Base-by-base conservation (phyloP, 2,329 filamentous ascomycete genomes). In the Tolypocladium endophyticum region DNA sequence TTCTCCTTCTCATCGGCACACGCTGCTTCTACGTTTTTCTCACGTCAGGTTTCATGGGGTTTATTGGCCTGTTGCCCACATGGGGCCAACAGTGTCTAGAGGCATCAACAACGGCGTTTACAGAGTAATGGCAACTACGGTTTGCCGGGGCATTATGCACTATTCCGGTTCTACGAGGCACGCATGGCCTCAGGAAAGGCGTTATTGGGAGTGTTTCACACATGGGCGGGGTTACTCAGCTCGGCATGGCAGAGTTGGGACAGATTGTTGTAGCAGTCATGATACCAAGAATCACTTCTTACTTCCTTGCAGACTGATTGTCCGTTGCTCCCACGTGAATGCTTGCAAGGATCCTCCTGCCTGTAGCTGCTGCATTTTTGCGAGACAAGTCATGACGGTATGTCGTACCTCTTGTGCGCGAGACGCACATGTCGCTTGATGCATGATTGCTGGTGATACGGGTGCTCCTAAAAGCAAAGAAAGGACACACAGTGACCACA, bases 311-410 rank as follows among this genome's bases (percentile, higher is more conserved):
- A 58, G 43, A 20, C 25, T 7, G 30, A 33, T 36, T n/a, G 16
- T 18, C 39, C 20, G 20, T 9, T 1, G 9, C 53, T 25, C 25
- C 53, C 53, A 39, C 20, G 36, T 28, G 38, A 20, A 39, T 39
- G 36, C 54, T 41, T 56, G 36, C 54, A 23, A 23, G 50, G 30
- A n/a, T 53, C 50, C 23, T 41, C 11, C 35, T 36, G 14, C 11
- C 35, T 50, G 39, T 41, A 41, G 28, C 39, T 18, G 55, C 7
- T 2, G n/a, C n/a, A 7, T 16, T 36, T 36, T 5, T 35, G 50
- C 39, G 59, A 60, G 55, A 60, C 59, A 56, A 45, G 55, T 39
- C 35, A 56, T 58, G 23, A 52, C 45, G 39, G 16, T 8, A 28
- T 28, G 45, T 18, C 47, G 16, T 20, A 30, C 28, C 12, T 1